These are phyloP conservation scores for Penicillium italicum DNA, from an alignment of 2,329 filamentous ascomycete genomes.

Conservation along the genomic window DNA sequence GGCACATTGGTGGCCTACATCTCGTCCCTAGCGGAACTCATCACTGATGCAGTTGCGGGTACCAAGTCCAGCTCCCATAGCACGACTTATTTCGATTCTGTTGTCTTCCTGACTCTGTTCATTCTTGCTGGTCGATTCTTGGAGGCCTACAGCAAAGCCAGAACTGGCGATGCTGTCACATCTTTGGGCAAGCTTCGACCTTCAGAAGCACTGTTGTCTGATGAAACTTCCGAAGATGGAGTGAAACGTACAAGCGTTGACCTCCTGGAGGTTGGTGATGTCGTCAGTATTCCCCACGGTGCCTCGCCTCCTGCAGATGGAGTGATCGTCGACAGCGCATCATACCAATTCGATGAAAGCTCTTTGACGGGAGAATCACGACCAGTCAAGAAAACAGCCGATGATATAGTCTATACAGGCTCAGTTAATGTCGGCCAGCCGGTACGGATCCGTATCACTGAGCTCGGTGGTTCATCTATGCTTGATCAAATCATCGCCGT, in stretches of 20 bases:
- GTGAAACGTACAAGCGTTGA: constrained; percentile 57
- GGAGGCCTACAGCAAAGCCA: constrained; percentile 88
- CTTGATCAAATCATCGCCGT: constrained; percentile 49
- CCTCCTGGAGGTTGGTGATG: constrained; percentile 69
- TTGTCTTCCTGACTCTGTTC: constrained; percentile 88
- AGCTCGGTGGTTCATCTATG: constrained; percentile 48
- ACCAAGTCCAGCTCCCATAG: constrained; percentile 48
- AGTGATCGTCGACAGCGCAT: constrained; percentile 51
- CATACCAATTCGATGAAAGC: constrained; percentile 78
- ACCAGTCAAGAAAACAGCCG: constrained; percentile 42
- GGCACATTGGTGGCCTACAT: constrained; percentile 86
- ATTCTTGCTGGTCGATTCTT: constrained; percentile 59
- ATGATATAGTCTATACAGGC: constrained; percentile 46
- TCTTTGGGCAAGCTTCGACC: constrained; percentile 75
- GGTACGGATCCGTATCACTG: constrained; percentile 43
- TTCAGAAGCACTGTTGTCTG: constrained; percentile 64
- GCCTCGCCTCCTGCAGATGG: constrained; percentile 84
- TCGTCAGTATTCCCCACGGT: constrained; percentile 72
- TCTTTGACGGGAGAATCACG: constrained; percentile 66
- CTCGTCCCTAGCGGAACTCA: constrained; percentile 74
- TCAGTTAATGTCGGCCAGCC: constrained; percentile 49
- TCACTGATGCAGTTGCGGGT: constrained; percentile 50
- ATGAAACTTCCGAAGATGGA: constrained; percentile 10
- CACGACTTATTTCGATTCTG: constrained; percentile 81
- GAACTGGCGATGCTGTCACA: constrained; percentile 80